Evolutionary conservation across 2,329 filamentous ascomycete species (phyloP), one percentile per base, ranked within the genome.

Genomic region (Seiridium cupressi): DNA sequence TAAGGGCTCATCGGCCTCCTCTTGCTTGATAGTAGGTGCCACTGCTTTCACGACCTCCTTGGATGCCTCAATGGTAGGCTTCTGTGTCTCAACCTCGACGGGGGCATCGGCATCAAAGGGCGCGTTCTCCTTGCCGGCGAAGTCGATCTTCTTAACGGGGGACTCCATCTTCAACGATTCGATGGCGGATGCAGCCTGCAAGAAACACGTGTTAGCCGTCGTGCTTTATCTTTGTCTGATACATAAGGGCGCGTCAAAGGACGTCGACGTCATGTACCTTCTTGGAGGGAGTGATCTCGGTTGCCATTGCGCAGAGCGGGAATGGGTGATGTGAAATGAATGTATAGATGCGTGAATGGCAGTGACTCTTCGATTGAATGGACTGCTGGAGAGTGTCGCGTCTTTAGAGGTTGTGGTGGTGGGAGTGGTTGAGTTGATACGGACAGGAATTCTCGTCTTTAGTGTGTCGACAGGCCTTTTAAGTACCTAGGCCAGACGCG

Each of bases 131-230:
- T 97, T 97, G 81, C 92, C 84, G 61, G 84, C 79, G 75, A 97
- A 92, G 81, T 90, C 84, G 67, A 95, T 86, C 85, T 96, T 96
- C 89, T 97, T 97, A 65, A 90, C 80, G 51, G 93, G 93, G 1
- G 92, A 95, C 69, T 96, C 91, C 87, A 97, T 96, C 80, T 94
- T 96, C 76, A 98, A 84, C 69, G 86, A 87, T 77, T 95, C 89
- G 73, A 98, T 89, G 70, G 88, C 92, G 72, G 91, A 89, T 71
- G 93, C 91, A 81, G 90, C 90, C 94, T 98, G 74, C 65, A 54
- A 60, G 44, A 63, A 59, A 62, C 61, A 10, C 58, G 55, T 49
- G 63, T 71, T 70, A 69, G 65, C 57, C 7, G 59, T 53, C 8
- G n/a, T 44, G 11, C 18, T 51, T 48, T 58, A 34, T 73, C 35